These are phyloP conservation scores for Marvania coccoides DNA, from an alignment of 139 green algal genomes.

Conservation along the genomic window DNA sequence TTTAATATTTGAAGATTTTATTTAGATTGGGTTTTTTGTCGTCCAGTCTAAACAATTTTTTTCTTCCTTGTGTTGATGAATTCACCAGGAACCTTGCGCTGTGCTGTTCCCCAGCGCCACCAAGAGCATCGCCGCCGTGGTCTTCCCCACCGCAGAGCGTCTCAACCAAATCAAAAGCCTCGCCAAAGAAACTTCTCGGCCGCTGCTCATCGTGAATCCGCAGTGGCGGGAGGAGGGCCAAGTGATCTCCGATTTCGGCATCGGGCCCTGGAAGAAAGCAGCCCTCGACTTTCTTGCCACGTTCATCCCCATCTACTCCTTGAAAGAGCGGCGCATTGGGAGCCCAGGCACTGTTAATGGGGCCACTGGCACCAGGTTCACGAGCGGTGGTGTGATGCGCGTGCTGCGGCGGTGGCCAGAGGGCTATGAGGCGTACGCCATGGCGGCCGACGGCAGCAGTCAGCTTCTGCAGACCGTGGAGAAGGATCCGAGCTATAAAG, in stretches of 20 bases:
- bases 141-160: conserved; percentile 32
- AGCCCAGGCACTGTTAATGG: conserved; percentile 33
- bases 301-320: conserved; percentile 25
- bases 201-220: conserved; percentile 39
- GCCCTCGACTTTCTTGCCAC: conserved; percentile 41
- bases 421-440: conserved; percentile 16
- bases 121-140: conserved; percentile 12
- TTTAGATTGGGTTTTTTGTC: neutral
- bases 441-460: conserved; percentile 32
- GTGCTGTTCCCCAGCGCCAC: conserved; percentile 14
- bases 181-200: conserved; percentile 15
- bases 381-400: conserved; percentile 33
- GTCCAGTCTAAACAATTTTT: too few relatives aligned
- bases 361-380: conserved; percentile 26
- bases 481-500: conserved; percentile 28
- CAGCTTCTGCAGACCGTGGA: conserved; percentile 26
- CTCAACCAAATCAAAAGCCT: conserved; percentile 28
- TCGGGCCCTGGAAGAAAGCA: conserved; percentile 43
- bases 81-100: conserved; percentile 6
- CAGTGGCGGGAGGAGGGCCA: conserved; percentile 31
- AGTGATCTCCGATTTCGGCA: conserved; percentile 41
- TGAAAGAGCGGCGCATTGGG: conserved; percentile 45
- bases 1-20: neutral
- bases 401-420: conserved; percentile 22
- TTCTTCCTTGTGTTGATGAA: too few relatives aligned